A percentile compares a stretch with the other conserved stretches of the same genome.
These are phyloP conservation scores for Sphenostylis stenocarpa DNA, from an alignment of 306 rosid species.

Conservation along the genomic window DNA sequence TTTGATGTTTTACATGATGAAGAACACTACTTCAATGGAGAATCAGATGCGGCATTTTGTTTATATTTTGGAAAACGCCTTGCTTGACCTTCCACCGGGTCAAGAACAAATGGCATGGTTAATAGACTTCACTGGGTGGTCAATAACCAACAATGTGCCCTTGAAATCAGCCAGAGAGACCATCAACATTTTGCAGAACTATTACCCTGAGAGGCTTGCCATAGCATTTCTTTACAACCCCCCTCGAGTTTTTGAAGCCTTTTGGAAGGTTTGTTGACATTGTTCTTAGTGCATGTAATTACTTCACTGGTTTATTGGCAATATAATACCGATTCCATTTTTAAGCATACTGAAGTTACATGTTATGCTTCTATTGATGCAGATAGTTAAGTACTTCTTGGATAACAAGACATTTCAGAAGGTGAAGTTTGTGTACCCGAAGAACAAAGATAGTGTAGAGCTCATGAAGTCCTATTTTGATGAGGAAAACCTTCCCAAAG, in stretches of 20 bases:
- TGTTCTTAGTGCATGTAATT: neutral
- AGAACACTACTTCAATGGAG: constrained; percentile 76
- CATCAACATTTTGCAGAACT: constrained; percentile 41
- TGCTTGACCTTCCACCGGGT: constrained; percentile 47
- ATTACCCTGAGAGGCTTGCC: constrained; percentile 55
- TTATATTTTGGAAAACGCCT: constrained; percentile 77
- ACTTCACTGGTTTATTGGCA: neutral
- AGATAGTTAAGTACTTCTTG: constrained; percentile 88
- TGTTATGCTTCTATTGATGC: constrained; percentile 32
- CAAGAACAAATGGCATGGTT: constrained; percentile 82
- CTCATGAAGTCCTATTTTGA: constrained; percentile 80
- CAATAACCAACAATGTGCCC: constrained; percentile 45
- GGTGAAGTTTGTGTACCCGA: constrained; percentile 83
- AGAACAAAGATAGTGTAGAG: constrained; percentile 77
- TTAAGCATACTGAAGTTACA: neutral
- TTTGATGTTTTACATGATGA: constrained; percentile 48
- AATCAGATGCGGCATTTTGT: constrained; percentile 77
- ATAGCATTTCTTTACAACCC: constrained; percentile 54
- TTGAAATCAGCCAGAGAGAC: constrained; percentile 44
- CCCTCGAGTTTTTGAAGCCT: constrained; percentile 53
- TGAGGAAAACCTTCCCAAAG: constrained; percentile 79
- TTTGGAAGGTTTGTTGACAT: constrained; percentile 46
- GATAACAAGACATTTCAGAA: constrained; percentile 83
- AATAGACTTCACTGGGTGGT: constrained; percentile 56
- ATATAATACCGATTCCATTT: neutral